phyloP scores from a whole-genome alignment of 495 filamentous ascomycete genomes.

The Aspergillus leporis region DNA sequence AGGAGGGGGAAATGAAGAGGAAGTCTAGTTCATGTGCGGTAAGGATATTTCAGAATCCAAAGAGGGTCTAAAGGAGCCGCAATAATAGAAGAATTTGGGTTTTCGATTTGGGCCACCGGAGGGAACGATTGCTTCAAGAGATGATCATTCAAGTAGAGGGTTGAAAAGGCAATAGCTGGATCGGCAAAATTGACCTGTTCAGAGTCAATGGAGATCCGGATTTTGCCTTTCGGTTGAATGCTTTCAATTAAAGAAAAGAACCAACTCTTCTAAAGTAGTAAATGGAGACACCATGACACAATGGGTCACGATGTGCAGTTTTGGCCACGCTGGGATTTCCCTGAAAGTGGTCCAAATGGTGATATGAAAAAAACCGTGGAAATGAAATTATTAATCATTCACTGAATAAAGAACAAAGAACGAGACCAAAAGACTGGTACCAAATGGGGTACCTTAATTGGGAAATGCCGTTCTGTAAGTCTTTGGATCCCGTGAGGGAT shows the following conservation, averaged over 20 bases:
- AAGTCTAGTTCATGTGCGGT: conserved; percentile 19
- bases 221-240: conserved; percentile 4
- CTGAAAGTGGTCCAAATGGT: background rate
- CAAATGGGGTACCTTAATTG: background rate
- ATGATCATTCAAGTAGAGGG: conserved; percentile 2
- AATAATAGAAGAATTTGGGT: conserved; percentile 8
- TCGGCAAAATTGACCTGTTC: background rate
- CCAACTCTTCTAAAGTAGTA: background rate
- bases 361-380: background rate
- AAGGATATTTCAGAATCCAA: conserved; percentile 17
- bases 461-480: background rate
- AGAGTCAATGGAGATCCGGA: conserved; percentile 2
- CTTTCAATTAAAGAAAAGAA: background rate
- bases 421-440: background rate
- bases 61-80: conserved; percentile 16
- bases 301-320: conserved; percentile 1
- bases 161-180: background rate
- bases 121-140: background rate
- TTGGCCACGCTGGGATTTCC: conserved; percentile 5
- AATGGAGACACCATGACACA: background rate
- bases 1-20: conserved; percentile 8
- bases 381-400: background rate
- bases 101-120: background rate
- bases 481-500: background rate
- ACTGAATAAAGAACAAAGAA: background rate